phyloP scores from a whole-genome alignment of 805 yeast species.

The Metschnikowia proteae region DNA sequence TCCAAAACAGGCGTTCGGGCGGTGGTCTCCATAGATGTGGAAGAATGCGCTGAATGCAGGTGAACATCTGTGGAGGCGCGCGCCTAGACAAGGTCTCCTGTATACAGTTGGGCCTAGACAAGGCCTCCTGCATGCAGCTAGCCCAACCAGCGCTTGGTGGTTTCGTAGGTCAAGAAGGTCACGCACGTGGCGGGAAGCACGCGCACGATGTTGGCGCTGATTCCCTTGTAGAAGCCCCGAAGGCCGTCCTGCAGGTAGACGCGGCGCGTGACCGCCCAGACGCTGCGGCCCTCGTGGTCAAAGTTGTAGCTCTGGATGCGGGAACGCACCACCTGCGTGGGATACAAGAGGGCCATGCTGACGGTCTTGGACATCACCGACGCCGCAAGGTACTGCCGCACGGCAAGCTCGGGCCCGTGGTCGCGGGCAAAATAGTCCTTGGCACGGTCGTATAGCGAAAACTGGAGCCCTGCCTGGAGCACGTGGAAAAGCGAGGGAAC shows the following conservation, averaged over 20 bases:
- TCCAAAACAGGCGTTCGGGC: too few relatives aligned
- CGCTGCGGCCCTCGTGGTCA: slow-evolving; percentile 22
- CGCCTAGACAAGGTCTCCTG: too few relatives aligned
- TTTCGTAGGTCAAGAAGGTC: slow-evolving; percentile 83
- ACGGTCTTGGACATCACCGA: slow-evolving; percentile 67
- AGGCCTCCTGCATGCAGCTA: background rate
- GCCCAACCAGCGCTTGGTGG: slow-evolving; percentile 19
- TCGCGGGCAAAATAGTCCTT: slow-evolving; percentile 37
- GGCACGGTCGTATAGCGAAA: slow-evolving; percentile 77
- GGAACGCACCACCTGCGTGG: slow-evolving; percentile 77
- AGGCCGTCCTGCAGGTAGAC: slow-evolving; percentile 53
- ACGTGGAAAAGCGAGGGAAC: slow-evolving; percentile 76
- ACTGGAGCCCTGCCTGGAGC: slow-evolving; percentile 84
- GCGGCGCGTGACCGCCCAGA: slow-evolving; percentile 28
- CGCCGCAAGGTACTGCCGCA: slow-evolving; percentile 58
- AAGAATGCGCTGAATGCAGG: too few relatives aligned
- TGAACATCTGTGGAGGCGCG: too few relatives aligned
- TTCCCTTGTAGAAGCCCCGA: slow-evolving; percentile 77
- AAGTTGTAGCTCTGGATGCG: slow-evolving; percentile 53
- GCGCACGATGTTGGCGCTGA: slow-evolving; percentile 70
- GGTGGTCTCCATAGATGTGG: too few relatives aligned
- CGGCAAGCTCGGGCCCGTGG: slow-evolving; percentile 29
- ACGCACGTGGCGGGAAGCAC: slow-evolving; percentile 93
- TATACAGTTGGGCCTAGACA: background rate
- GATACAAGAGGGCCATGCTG: slow-evolving; percentile 70